A percentile compares a stretch with the other conserved stretches of the same genome.
phyloP scores from a whole-genome alignment of 2,329 filamentous ascomycete genomes.

The Lomentospora prolificans region DNA sequence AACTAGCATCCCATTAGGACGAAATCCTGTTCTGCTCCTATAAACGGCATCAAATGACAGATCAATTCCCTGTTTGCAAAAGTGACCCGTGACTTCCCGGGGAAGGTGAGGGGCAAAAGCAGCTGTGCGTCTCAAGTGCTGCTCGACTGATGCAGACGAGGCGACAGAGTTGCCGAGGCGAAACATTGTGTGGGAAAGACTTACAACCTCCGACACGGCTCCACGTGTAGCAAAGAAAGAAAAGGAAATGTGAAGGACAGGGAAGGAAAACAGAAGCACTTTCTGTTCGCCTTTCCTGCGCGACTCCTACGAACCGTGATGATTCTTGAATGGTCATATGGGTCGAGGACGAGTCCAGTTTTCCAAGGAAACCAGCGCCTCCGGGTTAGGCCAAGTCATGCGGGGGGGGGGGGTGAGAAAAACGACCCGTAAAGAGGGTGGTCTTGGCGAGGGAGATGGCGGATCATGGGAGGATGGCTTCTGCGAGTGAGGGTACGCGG shows the following conservation, averaged over 20 bases:
- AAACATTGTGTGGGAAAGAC: neutral
- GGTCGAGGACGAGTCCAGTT: neutral
- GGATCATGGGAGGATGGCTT: neutral
- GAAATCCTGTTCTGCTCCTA: neutral
- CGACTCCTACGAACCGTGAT: neutral
- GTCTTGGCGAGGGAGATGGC: neutral
- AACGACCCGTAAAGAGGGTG: neutral
- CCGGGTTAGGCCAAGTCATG: neutral
- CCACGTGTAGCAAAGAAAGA: neutral
- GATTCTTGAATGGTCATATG: conserved; percentile 1
- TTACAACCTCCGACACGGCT: too few species aligned
- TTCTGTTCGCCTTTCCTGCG: neutral
- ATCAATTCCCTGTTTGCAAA: neutral
- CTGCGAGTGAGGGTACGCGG: neutral
- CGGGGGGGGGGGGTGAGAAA: neutral
- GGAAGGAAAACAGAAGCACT: neutral
- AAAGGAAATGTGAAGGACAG: neutral
- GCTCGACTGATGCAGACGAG: neutral
- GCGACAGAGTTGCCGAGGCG: neutral
- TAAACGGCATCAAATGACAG: neutral
- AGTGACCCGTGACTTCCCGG: neutral
- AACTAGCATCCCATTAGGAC: neutral
- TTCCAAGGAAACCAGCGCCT: conserved; percentile 1
- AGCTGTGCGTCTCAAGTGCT: neutral
- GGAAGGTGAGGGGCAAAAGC: neutral